Evolutionary conservation across 805 yeast species (phyloP), one percentile per base, ranked within the genome.

Genomic region (Candida adriatica): DNA sequence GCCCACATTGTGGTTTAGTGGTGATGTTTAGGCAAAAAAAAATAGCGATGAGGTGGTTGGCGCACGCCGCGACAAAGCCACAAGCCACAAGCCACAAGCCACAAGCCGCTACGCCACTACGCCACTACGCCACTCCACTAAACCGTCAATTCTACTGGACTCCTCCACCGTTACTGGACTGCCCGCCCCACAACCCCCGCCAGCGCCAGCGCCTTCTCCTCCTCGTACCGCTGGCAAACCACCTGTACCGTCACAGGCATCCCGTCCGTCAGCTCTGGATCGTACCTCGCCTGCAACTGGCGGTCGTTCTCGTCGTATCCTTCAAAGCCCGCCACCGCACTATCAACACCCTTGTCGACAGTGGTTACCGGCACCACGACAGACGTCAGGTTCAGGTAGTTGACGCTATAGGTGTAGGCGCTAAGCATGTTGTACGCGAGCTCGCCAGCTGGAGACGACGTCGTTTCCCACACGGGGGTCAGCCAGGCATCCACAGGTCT

Each of bases 371-470:
- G 85, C 54, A 73, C 61, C 1, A 67, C 64, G 38, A 76, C 69
- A 16, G 76, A 70, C 27, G 92, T 86, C 46, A 73, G 66, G 53
- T 83, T 92, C 38, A 80, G 55, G 35, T 80, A 49, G 58, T 82
- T 82, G 69, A 73, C 79, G 41, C 79, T 64, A 4, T 84, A 59
- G 6, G 90, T 79, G 62, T 82, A 83, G 5, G 87, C 79, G 85
- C 90, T 82, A 55, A 78, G 78, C 51, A 68, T 70, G 6, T 79
- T 68, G 30, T 68, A 64, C 29, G 68, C 72, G 15, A 79, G 71
- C 31, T 66, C 67, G 18, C 84, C 69, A 2, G 42, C 46, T 7
- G 29, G 30, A 41, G 67, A 64, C 6, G 68, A 55, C 30, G 76
- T 76, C 39, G 79, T 77, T 37, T 69, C 70, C 56, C 77, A 74